phyloP scores from a whole-genome alignment of 2,329 filamentous ascomycete species.

The Basipetospora chlamydospora region DNA sequence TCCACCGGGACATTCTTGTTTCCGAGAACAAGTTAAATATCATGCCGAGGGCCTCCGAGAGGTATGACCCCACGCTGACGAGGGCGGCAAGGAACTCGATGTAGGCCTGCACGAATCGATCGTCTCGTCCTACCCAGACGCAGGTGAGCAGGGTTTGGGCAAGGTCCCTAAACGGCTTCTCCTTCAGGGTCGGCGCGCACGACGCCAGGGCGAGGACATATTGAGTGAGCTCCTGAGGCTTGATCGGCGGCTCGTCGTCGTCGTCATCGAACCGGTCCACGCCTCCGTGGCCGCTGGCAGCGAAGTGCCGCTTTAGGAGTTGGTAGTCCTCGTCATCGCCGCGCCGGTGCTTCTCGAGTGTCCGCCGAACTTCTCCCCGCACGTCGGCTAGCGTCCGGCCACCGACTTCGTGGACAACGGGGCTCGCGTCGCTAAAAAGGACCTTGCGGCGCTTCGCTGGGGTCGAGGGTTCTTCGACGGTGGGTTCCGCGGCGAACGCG shows the following conservation, averaged over 20 bases:
- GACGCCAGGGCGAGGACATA: conserved; percentile 50
- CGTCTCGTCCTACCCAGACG: conserved; percentile 51
- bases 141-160: conserved; percentile 44
- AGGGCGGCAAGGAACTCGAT: conserved; percentile 55
- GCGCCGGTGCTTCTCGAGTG: conserved; percentile 40
- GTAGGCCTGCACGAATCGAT: conserved; percentile 52
- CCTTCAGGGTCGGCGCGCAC: conserved; percentile 43
- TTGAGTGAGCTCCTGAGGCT: conserved; percentile 40
- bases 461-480: conserved; percentile 23
- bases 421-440: conserved; percentile 42
- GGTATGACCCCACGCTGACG: conserved; percentile 65
- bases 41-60: conserved; percentile 61
- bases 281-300: conserved; percentile 27
- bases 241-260: conserved; percentile 26
- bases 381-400: conserved; percentile 37
- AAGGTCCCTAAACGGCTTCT: conserved; percentile 42
- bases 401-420: conserved; percentile 40
- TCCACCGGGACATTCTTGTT: conserved; percentile 29
- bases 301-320: conserved; percentile 43
- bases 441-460: conserved; percentile 41
- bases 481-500: conserved; percentile 26
- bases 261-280: conserved; percentile 21
- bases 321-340: conserved; percentile 48
- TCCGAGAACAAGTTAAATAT: conserved; percentile 64
- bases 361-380: conserved; percentile 38